Percentiles rank a stretch among this genome's conserved stretches.
phyloP scores from a whole-genome alignment of 2,329 filamentous ascomycete species.

The Thyridium curvatum region DNA sequence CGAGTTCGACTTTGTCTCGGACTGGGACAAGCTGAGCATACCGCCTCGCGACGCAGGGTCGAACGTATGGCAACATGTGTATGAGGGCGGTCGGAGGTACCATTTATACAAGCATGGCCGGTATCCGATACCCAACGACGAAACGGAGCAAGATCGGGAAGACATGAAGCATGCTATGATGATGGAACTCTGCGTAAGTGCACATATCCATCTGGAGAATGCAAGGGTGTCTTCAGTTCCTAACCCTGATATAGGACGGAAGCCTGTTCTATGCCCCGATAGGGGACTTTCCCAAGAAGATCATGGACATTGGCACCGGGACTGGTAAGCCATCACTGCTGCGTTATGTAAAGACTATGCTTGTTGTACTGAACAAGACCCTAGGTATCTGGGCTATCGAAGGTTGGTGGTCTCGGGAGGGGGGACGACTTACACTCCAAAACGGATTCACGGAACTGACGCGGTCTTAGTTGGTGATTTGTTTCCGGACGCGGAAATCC shows the following conservation, averaged over 20 bases:
- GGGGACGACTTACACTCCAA: too few species aligned
- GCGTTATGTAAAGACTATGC: background rate
- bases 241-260: conserved; percentile 19
- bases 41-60: conserved; percentile 1
- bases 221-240: background rate
- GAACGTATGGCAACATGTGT: conserved; percentile 10
- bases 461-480: conserved; percentile 28
- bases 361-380: background rate
- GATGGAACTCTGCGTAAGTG: conserved; percentile 31
- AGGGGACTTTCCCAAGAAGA: conserved; percentile 29
- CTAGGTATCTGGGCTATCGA: conserved; percentile 48
- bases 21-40: conserved; percentile 8
- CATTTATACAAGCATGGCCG: conserved; percentile 34
- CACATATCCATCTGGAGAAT: background rate
- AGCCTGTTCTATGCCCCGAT: conserved; percentile 33
- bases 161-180: conserved; percentile 39
- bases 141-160: conserved; percentile 36
- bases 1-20: conserved; percentile 7
- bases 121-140: conserved; percentile 42
- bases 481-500: conserved; percentile 30
- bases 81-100: conserved; percentile 21
- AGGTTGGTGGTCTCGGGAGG: conserved; percentile 20
- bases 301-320: conserved; percentile 43
- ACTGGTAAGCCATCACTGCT: conserved; percentile 24
- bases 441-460: background rate